Evolutionary conservation across 805 yeast genomes (phyloP), one percentile per base, ranked within the genome.

Genomic region (Pichia thaimueangensis): DNA sequence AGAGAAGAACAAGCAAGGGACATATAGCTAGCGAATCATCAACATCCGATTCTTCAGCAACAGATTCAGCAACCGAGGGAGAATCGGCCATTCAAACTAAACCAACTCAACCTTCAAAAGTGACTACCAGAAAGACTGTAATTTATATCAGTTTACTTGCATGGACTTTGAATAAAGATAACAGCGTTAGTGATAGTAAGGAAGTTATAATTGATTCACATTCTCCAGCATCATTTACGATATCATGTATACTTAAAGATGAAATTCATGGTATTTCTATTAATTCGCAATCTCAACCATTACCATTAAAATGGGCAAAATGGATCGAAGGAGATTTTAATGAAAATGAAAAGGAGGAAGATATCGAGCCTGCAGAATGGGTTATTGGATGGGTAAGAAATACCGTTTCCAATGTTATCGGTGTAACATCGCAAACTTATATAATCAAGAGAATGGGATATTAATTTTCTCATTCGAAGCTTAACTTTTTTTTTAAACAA

Each of bases 391-490:
- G 94, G 94, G 69, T 84, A 29, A 81, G 78, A 54, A 82, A 79
- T 50, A 95, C 96, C 0, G 68, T 93, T 39, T 78, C 78, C 16
- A 71, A 88, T 48, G 71, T 87, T 15, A 76, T 93, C 50, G 97
- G 96, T 15, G 82, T 86, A 1, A 67, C 86, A 27, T 95, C 97
- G 1, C 97, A 93, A 62, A 77, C 80, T 56, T 93, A 93, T 60
- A 94, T 93, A 35, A 79, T 89, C 36, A 81, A 80, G 60, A 74
- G 98, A 63, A 93, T 93, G 95, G 93, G 89, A 1, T 67, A 71
- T 33, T 74, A 57, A n/a, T n/a, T n/a, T n/a, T n/a, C n/a, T n/a
- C n/a, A 34, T 9, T n/a, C 23, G 6, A 7, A n/a, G 5, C 12
- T n/a, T 19, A 13, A 13, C 7, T 9, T 22, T 8, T 22, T 15